phyloP scores from a whole-genome alignment of 2,329 filamentous ascomycete species.

The Calonectria fujianensis region DNA sequence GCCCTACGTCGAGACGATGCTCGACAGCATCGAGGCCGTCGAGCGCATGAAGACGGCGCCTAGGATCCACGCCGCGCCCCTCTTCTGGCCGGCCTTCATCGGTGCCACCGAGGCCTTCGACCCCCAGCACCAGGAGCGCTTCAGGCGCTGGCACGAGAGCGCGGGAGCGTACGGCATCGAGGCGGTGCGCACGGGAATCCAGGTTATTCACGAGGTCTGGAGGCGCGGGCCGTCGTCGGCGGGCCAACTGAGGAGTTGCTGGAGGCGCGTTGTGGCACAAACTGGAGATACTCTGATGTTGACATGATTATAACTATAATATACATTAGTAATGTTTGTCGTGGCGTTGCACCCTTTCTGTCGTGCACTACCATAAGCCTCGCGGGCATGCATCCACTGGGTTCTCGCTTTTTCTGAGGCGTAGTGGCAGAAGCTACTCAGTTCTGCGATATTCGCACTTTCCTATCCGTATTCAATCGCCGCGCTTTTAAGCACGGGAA shows the following conservation, averaged over 20 bases:
- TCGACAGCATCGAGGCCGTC: constrained; percentile 49
- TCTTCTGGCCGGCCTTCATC: constrained; percentile 53
- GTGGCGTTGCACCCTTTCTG: not conserved
- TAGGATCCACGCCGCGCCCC: constrained; percentile 46
- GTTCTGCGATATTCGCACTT: no score
- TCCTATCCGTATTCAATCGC: no score
- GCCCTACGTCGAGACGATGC: constrained; percentile 43
- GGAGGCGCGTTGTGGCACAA: constrained; percentile 29
- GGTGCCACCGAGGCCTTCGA: constrained; percentile 50
- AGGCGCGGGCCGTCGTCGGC: constrained; percentile 31
- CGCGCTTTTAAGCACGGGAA: no score
- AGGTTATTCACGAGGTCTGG: constrained; percentile 50
- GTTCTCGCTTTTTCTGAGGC: no score
- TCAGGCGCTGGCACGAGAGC: constrained; percentile 46
- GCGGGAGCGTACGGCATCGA: constrained; percentile 50
- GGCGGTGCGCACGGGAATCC: constrained; percentile 49
- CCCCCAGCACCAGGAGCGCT: constrained; percentile 44
- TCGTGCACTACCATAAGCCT: not conserved
- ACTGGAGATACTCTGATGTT: constrained; percentile 35
- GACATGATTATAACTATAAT: constrained; percentile 17
- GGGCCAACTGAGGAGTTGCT: constrained; percentile 24
- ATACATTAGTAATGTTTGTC: not conserved
- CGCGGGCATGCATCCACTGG: no score
- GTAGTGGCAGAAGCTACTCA: no score
- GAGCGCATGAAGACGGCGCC: constrained; percentile 49